phyloP scores from a whole-genome alignment of 2,329 filamentous ascomycete genomes.

The Grosmannia serpens region DNA sequence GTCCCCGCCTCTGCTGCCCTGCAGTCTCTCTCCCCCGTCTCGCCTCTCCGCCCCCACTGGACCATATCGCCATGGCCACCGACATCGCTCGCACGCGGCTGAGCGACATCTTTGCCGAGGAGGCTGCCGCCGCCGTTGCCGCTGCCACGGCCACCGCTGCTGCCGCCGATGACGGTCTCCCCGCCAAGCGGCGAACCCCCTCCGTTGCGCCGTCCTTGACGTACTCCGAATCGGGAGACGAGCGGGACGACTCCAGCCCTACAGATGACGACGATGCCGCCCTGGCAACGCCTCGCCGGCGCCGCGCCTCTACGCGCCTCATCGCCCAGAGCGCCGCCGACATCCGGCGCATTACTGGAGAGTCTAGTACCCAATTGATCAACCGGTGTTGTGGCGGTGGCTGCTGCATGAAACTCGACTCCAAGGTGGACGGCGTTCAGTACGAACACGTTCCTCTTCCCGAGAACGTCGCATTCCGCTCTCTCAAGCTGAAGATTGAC shows the following conservation, averaged over 20 bases:
- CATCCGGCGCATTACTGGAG: slow-evolving; percentile 52
- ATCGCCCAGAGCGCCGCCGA: slow-evolving; percentile 53
- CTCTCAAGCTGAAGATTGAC: slow-evolving; percentile 64
- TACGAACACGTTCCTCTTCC: slow-evolving; percentile 49
- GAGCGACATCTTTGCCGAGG: slow-evolving; percentile 11
- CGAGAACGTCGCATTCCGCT: slow-evolving; percentile 75
- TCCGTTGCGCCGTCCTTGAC: slow-evolving; percentile 51
- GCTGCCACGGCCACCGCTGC: slow-evolving; percentile 17
- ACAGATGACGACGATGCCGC: slow-evolving; percentile 16
- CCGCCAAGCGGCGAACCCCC: slow-evolving; percentile 31
- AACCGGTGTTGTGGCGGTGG: slow-evolving; percentile 53
- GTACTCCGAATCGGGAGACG: slow-evolving; percentile 50
- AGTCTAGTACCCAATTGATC: slow-evolving; percentile 50
- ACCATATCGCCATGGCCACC: slow-evolving; percentile 6
- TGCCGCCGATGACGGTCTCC: slow-evolving; percentile 28
- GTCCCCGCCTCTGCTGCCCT: background rate
- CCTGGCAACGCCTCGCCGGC: slow-evolving; percentile 25
- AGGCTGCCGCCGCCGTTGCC: slow-evolving; percentile 9
- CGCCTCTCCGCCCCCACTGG: background rate
- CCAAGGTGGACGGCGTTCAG: slow-evolving; percentile 32
- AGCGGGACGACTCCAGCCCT: slow-evolving; percentile 35
- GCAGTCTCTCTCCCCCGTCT: background rate
- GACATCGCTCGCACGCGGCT: slow-evolving; percentile 10
- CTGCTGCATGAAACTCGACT: slow-evolving; percentile 43
- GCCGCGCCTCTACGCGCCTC: slow-evolving; percentile 58